phyloP scores from a whole-genome alignment of 345 rosid genomes.

The Ricinus communis region DNA sequence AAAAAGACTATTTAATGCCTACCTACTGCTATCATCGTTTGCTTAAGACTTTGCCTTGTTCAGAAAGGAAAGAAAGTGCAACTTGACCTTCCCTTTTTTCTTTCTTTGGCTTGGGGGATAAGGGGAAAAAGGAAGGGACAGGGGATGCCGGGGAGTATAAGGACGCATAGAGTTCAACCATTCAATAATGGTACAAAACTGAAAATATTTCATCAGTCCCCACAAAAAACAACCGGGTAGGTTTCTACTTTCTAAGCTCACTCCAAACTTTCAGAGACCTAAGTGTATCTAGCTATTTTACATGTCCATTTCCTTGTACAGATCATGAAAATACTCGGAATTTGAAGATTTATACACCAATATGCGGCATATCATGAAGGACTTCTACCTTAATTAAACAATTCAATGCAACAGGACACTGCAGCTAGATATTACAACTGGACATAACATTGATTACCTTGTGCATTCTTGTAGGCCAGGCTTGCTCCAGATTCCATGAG shows the following conservation, averaged over 20 bases:
- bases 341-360: background rate
- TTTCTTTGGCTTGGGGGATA: background rate
- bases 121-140: background rate
- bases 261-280: background rate
- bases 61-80: background rate
- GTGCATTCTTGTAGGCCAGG: conserved; percentile 80
- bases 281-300: background rate
- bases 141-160: background rate
- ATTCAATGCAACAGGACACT: background rate
- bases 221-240: background rate
- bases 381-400: background rate
- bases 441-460: conserved; percentile 49
- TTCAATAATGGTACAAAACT: background rate
- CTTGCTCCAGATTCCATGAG: conserved; percentile 89
- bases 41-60: background rate
- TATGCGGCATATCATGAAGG: background rate
- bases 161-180: background rate
- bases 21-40: background rate
- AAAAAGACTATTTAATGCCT: background rate
- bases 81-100: background rate
- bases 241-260: background rate
- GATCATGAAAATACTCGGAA: background rate
- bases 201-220: background rate
- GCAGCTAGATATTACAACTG: conserved; percentile 2
- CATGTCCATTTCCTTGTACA: background rate